Conservation (phyloP, 306 rosid species). For the Echinosophora koreensis region DNA sequence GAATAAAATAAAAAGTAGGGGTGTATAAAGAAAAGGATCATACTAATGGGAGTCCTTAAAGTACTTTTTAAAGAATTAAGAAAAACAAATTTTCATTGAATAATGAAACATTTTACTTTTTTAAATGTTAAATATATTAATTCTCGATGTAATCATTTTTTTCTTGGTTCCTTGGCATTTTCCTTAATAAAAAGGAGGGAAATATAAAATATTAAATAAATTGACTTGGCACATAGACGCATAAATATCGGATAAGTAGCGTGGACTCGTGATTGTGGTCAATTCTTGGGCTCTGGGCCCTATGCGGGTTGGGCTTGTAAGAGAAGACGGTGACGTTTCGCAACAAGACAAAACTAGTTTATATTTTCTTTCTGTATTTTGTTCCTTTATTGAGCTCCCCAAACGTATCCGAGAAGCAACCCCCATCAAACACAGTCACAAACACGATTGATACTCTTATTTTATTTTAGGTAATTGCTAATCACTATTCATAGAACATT, state of each 20-base stretch:
- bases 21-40: background rate
- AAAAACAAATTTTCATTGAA: too few relatives aligned
- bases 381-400: constrained; percentile 45
- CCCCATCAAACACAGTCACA: constrained; percentile 38
- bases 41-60: too few relatives aligned
- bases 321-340: constrained; percentile 49
- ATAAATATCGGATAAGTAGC: constrained; percentile 34
- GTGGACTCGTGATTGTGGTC: constrained; percentile 48
- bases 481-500: too few relatives aligned
- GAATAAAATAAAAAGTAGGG: background rate
- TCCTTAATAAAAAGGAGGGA: background rate
- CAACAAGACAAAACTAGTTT: constrained; percentile 42
- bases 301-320: constrained; percentile 15
- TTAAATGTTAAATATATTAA: too few relatives aligned
- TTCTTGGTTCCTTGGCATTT: too few relatives aligned
- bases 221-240: constrained; percentile 6
- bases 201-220: background rate
- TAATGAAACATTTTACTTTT: too few relatives aligned
- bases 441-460: constrained; percentile 10
- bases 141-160: too few relatives aligned
- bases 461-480: too few relatives aligned
- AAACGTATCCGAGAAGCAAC: constrained; percentile 54
- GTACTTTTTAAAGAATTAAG: too few relatives aligned
- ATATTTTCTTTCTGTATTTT: constrained; percentile 21
- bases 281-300: constrained; percentile 45